phyloP scores from a whole-genome alignment of 2,329 filamentous ascomycete species.

The Sporothrix variecibatus region DNA sequence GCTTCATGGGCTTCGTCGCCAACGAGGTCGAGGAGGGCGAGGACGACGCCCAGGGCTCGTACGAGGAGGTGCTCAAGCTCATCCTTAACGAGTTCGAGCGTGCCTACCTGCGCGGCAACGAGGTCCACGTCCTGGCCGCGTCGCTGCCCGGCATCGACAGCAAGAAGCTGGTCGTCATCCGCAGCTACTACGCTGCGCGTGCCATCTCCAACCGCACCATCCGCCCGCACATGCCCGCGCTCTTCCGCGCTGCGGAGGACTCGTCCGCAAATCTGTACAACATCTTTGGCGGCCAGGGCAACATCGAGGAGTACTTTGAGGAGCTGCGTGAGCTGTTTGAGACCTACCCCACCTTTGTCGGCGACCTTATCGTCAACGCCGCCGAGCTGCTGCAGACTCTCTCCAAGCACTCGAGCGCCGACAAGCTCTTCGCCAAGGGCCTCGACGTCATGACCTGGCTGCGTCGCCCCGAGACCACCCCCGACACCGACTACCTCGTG shows the following conservation, averaged over 20 bases:
- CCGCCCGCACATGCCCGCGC: conserved; percentile 88
- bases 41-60: conserved; percentile 83
- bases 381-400: conserved; percentile 86
- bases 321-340: conserved; percentile 89
- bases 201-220: conserved; percentile 81
- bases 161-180: conserved; percentile 89
- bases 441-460: conserved; percentile 94
- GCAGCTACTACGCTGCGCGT: conserved; percentile 89
- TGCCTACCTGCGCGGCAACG: conserved; percentile 90
- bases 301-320: conserved; percentile 99
- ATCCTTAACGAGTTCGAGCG: conserved; percentile 96
- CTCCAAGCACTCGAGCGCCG: conserved; percentile 78
- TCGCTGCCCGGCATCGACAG: conserved; percentile 83
- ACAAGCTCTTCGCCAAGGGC: conserved; percentile 97
- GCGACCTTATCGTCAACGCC: conserved; percentile 77
- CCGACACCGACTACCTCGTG: conserved; percentile 90
- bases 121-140: conserved; percentile 88
- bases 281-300: conserved; percentile 95
- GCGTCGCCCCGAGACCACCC: conserved; percentile 82
- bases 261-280: conserved; percentile 83
- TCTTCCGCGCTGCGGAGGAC: conserved; percentile 85
- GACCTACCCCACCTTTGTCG: conserved; percentile 88
- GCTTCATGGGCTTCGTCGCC: conserved; percentile 90
- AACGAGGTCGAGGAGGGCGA: conserved; percentile 89
- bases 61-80: conserved; percentile 89